Evolutionary conservation across 73 alveolate genomes (phyloP).

Genomic region (Blepharisma stoltei): DNA sequence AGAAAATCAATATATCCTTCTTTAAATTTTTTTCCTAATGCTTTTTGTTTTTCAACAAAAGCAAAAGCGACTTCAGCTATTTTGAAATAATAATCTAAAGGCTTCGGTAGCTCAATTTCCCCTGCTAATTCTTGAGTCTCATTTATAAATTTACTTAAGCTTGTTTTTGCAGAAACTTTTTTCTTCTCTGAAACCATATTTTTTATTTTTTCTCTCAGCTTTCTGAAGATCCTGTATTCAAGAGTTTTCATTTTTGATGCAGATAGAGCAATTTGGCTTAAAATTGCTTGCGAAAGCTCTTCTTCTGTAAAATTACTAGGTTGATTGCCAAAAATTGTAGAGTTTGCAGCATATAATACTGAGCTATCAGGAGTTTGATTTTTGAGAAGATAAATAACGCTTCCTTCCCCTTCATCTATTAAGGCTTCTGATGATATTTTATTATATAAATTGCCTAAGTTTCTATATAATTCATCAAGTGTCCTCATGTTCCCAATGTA

Average conservation of each 20-base stretch:
- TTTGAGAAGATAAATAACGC: slow-evolving; percentile 71
- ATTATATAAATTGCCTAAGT: slow-evolving; percentile 48
- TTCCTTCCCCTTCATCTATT: slow-evolving; percentile 82
- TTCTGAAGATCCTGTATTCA: slow-evolving; percentile 84
- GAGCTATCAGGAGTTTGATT: not conserved
- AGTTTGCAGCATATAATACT: not conserved
- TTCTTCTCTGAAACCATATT: slow-evolving; percentile 17
- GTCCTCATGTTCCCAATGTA: slow-evolving; percentile 58
- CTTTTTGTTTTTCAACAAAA: slow-evolving; percentile 44
- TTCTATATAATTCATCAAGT: slow-evolving; percentile 60
- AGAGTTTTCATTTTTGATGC: slow-evolving; percentile 79
- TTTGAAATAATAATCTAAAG: slow-evolving; percentile 51
- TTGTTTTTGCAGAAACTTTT: too few species aligned
- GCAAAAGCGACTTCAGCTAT: slow-evolving; percentile 63
- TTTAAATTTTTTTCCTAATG: slow-evolving; percentile 27
- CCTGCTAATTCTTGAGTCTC: slow-evolving; percentile 48
- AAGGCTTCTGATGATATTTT: slow-evolving; percentile 67
- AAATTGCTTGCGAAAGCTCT: slow-evolving; percentile 45
- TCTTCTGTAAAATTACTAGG: slow-evolving; percentile 45
- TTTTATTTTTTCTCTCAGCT: slow-evolving; percentile 85
- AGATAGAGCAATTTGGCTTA: slow-evolving; percentile 46
- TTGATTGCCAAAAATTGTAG: slow-evolving; percentile 41
- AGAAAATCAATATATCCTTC: slow-evolving; percentile 55
- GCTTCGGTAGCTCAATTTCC: slow-evolving; percentile 56
- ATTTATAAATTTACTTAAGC: slow-evolving; percentile 44